Percentiles rank a stretch among this genome's conserved stretches.
phyloP scores from a whole-genome alignment of 805 yeast species.

The Metschnikowia gelsemii region DNA sequence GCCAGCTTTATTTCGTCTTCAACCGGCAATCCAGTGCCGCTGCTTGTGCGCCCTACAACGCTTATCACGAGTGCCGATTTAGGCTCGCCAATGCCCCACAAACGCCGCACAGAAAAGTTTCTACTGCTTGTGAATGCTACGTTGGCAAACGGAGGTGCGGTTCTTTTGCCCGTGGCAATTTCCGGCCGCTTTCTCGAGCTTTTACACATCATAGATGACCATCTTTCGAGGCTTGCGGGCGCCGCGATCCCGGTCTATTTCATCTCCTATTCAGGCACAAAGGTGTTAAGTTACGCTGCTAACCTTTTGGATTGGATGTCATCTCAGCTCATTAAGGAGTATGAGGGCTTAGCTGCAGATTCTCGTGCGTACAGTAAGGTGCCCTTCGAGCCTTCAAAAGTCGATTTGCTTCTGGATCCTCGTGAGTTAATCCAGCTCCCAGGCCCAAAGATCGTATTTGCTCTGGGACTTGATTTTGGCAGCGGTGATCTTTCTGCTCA shows the following conservation, averaged over 20 bases:
- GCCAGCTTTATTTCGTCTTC: constrained; percentile 54
- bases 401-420: constrained; percentile 54
- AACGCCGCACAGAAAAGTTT: constrained; percentile 62
- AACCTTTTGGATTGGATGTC: constrained; percentile 97
- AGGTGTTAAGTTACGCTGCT: constrained; percentile 75
- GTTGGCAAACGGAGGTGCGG: constrained; percentile 73
- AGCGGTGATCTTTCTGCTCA: constrained; percentile 61
- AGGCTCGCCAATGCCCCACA: constrained; percentile 64
- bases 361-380: constrained; percentile 40
- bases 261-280: constrained; percentile 75
- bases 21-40: constrained; percentile 61
- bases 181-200: constrained; percentile 82
- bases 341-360: constrained; percentile 52
- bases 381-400: constrained; percentile 74
- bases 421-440: constrained; percentile 52
- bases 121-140: constrained; percentile 62
- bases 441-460: constrained; percentile 79
- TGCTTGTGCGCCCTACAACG: constrained; percentile 75
- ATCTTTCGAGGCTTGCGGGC: constrained; percentile 42
- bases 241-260: constrained; percentile 70
- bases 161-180: constrained; percentile 76
- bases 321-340: constrained; percentile 74
- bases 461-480: constrained; percentile 64
- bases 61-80: constrained; percentile 70
- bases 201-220: constrained; percentile 68